A percentile compares a stretch with the other conserved stretches of the same genome.
phyloP scores from a whole-genome alignment of 1,139 yeast genomes.

The Taiozyma onychis region DNA sequence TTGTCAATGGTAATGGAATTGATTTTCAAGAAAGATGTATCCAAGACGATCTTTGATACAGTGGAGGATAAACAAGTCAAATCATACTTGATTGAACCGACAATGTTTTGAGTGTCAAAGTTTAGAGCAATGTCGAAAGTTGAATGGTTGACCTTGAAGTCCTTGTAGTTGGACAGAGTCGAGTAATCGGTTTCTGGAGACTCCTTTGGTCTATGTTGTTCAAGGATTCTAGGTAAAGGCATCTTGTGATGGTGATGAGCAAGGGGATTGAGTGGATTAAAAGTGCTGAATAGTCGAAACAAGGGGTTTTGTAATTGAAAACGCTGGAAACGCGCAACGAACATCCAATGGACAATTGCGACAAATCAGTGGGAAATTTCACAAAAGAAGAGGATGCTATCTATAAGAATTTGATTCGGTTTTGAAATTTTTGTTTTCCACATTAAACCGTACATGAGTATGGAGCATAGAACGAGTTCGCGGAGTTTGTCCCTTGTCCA shows the following conservation, averaged over 20 bases:
- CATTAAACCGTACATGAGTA: too few relatives aligned
- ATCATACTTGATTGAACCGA: constrained; percentile 51
- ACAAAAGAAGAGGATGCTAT: too few relatives aligned
- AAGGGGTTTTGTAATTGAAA: background rate
- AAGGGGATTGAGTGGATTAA: background rate
- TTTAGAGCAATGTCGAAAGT: constrained; percentile 46
- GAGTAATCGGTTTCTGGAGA: constrained; percentile 62
- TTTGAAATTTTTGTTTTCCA: too few relatives aligned
- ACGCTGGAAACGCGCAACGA: background rate
- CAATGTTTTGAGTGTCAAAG: constrained; percentile 47
- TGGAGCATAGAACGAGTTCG: too few relatives aligned
- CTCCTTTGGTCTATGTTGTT: constrained; percentile 15
- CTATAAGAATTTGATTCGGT: too few relatives aligned
- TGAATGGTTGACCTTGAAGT: constrained; percentile 48
- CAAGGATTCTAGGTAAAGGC: constrained; percentile 12
- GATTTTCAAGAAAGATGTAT: constrained; percentile 60
- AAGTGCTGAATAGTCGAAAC: background rate
- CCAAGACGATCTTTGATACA: constrained; percentile 45
- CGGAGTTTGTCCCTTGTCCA: too few relatives aligned
- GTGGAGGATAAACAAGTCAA: constrained; percentile 28
- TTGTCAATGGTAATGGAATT: constrained; percentile 43
- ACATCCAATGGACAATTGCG: background rate
- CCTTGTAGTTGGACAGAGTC: constrained; percentile 64
- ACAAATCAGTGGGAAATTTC: too few relatives aligned
- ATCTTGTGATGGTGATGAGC: constrained; percentile 2